These are phyloP conservation scores for Trichoderma polysporum DNA, from an alignment of 2,329 filamentous ascomycete genomes.

Conservation along the genomic window DNA sequence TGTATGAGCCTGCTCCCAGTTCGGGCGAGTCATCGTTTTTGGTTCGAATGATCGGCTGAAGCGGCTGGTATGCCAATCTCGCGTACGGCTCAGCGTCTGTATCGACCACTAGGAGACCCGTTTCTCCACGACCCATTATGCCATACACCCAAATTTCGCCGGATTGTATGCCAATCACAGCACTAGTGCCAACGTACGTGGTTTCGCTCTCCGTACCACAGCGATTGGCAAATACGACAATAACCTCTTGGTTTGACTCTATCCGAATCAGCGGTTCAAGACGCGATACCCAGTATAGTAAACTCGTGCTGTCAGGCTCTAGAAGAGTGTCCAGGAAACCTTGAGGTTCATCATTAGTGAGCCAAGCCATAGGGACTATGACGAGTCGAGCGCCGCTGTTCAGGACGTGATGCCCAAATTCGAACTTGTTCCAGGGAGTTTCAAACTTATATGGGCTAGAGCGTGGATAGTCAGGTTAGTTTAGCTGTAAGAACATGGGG, in stretches of 20 bases:
- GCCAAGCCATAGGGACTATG: conserved; percentile 76
- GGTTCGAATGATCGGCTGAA: background rate
- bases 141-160: conserved; percentile 70
- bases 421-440: conserved; percentile 40
- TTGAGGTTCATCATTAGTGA: conserved; percentile 56
- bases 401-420: conserved; percentile 57
- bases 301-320: conserved; percentile 69
- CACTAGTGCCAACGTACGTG: conserved; percentile 72
- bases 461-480: background rate
- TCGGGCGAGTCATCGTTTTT: background rate
- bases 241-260: conserved; percentile 56
- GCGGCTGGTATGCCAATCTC: conserved; percentile 40
- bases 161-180: conserved; percentile 63
- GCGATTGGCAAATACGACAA: conserved; percentile 71
- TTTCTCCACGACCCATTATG: conserved; percentile 67
- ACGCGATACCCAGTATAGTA: conserved; percentile 73
- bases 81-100: conserved; percentile 48
- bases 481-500: background rate
- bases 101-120: conserved; percentile 68
- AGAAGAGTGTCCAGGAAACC: conserved; percentile 48
- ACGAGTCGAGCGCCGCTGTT: conserved; percentile 59
- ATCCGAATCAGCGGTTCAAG: conserved; percentile 63
- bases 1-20: background rate
- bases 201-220: conserved; percentile 64
- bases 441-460: conserved; percentile 40